These are phyloP conservation scores for Nitzschia putrida DNA, from an alignment of 108 stramenopile genomes.

Conservation along the genomic window DNA sequence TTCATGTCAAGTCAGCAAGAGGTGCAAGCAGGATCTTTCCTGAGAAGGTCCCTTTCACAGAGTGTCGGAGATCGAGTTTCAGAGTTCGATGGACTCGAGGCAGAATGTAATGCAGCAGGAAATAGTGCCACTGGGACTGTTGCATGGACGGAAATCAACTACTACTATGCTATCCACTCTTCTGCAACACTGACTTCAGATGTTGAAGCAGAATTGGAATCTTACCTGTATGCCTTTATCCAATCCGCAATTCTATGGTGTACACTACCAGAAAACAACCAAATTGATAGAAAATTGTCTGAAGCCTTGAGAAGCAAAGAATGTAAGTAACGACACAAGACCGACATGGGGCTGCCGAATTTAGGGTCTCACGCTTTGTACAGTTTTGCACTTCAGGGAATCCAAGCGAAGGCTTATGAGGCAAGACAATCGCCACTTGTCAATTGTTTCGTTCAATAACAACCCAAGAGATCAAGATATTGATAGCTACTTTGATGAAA, in stretches of 20 bases:
- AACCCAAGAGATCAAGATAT: slow-evolving; percentile 24
- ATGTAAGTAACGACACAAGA: slow-evolving; percentile 5
- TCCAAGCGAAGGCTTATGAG: slow-evolving; percentile 5
- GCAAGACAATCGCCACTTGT: slow-evolving; percentile 18
- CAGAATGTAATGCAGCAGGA: slow-evolving; percentile 14
- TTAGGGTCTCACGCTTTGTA: neutral
- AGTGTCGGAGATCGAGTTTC: slow-evolving; percentile 22
- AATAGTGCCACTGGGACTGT: slow-evolving; percentile 5
- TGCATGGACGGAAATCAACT: slow-evolving; percentile 22
- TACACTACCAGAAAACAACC: slow-evolving; percentile 5
- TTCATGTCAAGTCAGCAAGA: neutral
- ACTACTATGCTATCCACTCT: slow-evolving; percentile 33
- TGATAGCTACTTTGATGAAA: neutral
- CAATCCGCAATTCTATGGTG: slow-evolving; percentile 35
- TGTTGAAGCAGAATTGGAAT: slow-evolving; percentile 23
- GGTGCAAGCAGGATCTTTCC: too few relatives aligned
- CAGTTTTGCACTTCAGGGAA: too few relatives aligned
- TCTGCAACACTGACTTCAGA: slow-evolving; percentile 1
- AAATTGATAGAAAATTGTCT: slow-evolving; percentile 2
- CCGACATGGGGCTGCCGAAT: neutral
- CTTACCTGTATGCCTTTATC: slow-evolving; percentile 22
- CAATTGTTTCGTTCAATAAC: slow-evolving; percentile 27
- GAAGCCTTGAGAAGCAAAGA: slow-evolving; percentile 8
- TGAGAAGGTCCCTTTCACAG: too few relatives aligned
- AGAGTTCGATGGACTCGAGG: slow-evolving; percentile 16